These are phyloP conservation scores for Chenopodium quinoa DNA, from an alignment of 148 eudicot species.

Conservation along the genomic window DNA sequence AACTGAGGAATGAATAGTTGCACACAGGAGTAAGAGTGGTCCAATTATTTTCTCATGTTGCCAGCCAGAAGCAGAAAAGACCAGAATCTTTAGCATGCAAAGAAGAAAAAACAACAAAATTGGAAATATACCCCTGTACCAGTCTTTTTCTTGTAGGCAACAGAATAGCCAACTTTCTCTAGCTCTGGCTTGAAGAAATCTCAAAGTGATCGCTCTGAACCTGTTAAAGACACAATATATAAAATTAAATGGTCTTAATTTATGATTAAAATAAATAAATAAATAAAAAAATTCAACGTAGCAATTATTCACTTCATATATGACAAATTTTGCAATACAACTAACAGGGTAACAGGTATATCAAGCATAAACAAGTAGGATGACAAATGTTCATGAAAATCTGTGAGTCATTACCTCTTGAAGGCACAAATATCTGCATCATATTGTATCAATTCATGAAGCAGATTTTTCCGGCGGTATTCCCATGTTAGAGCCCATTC, in stretches of 20 bases:
- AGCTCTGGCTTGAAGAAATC: conserved; percentile 82
- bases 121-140: conserved; percentile 47
- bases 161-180: conserved; percentile 76
- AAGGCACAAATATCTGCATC: conserved; percentile 87
- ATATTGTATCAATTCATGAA: conserved; percentile 69
- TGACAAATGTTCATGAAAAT: not conserved
- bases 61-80: not conserved
- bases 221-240: conserved; percentile 36
- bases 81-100: not conserved
- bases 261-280: no score
- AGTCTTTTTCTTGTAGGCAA: conserved; percentile 69
- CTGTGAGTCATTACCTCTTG: conserved; percentile 64
- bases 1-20: not conserved
- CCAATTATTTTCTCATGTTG: not conserved
- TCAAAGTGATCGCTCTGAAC: conserved; percentile 94
- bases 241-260: no score
- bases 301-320: not conserved
- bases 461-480: conserved; percentile 74
- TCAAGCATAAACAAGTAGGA: conserved; percentile 8
- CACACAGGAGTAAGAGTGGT: not conserved
- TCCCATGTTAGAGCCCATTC: conserved; percentile 90
- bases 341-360: not conserved
- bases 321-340: not conserved
- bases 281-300: no score
- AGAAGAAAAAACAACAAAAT: not conserved